Evolutionary conservation across 208 protist genomes (phyloP).

Genomic region (Entamoeba invadens): DNA sequence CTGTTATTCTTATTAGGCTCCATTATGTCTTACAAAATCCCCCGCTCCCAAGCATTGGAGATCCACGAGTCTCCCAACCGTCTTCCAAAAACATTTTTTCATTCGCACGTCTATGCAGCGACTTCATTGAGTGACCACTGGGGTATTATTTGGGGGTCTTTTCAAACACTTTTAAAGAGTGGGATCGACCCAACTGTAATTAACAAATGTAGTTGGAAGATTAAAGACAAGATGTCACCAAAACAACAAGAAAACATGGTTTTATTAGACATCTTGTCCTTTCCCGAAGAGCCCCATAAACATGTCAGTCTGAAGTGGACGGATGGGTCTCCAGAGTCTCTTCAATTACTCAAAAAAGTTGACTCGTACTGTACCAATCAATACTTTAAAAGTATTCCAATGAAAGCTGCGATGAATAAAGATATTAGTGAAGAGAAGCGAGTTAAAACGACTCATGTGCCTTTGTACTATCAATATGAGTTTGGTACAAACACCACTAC

Average conservation of each 20-base stretch:
- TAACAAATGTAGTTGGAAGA: background rate
- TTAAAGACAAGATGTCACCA: background rate
- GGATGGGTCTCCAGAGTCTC: background rate
- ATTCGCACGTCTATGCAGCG: background rate
- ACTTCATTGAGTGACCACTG: background rate
- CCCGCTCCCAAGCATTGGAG: background rate
- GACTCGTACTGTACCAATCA: background rate
- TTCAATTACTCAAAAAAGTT: background rate
- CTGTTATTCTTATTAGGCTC: no score
- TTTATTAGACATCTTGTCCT: background rate
- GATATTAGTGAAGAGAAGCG: background rate
- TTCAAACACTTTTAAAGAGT: background rate
- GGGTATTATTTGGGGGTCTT: background rate
- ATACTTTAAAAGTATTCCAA: background rate
- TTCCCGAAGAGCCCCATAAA: background rate
- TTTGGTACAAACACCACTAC: background rate
- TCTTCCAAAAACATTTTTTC: background rate
- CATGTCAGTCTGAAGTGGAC: background rate
- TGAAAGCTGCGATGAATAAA: background rate
- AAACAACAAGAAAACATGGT: background rate
- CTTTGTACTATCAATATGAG: background rate
- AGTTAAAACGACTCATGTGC: background rate
- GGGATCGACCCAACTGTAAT: background rate
- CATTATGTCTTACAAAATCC: background rate
- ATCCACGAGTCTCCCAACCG: background rate